A percentile compares a stretch with the other conserved stretches of the same genome.
Conservation (phyloP, 177 flowering plant genomes). For the Vitis hybrid region DNA sequence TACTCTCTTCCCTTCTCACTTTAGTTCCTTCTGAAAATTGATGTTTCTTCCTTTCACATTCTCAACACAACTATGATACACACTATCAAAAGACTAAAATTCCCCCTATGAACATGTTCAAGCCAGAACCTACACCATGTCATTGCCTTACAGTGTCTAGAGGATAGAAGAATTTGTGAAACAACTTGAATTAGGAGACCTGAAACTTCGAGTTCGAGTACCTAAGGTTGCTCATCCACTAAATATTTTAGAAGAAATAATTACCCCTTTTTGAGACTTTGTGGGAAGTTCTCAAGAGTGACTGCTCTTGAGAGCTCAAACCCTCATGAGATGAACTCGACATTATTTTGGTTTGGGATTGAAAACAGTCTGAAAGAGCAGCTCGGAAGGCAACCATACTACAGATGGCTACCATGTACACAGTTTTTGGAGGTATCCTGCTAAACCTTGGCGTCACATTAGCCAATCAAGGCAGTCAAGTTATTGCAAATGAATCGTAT, state of each 20-base stretch:
- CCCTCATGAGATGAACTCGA: background rate
- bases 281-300: too few relatives aligned
- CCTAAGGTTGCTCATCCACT: constrained; percentile 60
- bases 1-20: background rate
- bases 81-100: background rate
- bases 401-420: constrained; percentile 90
- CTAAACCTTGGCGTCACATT: constrained; percentile 73
- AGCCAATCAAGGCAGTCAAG: constrained; percentile 60
- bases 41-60: too few relatives aligned
- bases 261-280: background rate
- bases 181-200: constrained; percentile 87
- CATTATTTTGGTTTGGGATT: background rate
- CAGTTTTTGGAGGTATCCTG: constrained; percentile 82
- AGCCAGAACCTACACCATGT: constrained; percentile 73
- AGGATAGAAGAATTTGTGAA: constrained; percentile 86
- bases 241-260: background rate
- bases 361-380: constrained; percentile 80
- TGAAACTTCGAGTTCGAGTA: constrained; percentile 91
- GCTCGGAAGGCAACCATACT: constrained; percentile 78
- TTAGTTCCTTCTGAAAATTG: background rate
- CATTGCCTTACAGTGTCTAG: constrained; percentile 66
- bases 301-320: background rate
- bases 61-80: too few relatives aligned
- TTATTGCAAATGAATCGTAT: constrained; percentile 71
- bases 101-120: constrained; percentile 20